phyloP scores from a whole-genome alignment of 768 basidiomycete species.

The Lyophyllum semitale region DNA sequence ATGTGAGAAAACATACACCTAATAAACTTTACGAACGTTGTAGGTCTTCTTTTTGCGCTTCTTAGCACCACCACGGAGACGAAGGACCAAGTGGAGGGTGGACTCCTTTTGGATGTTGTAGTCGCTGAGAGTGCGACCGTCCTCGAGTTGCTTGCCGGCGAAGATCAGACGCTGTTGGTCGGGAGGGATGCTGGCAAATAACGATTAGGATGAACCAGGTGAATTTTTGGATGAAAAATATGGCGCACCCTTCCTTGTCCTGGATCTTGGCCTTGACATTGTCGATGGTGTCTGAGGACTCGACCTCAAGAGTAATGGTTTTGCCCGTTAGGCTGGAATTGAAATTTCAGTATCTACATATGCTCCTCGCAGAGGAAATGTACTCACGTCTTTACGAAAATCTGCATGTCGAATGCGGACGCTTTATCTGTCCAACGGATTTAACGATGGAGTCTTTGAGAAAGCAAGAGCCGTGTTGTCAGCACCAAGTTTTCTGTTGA shows the following conservation, averaged over 20 bases:
- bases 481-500: conserved; percentile 18
- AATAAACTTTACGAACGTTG: conserved; percentile 59
- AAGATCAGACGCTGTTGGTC: conserved; percentile 99
- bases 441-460: conserved; percentile 93
- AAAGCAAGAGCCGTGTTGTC: conserved; percentile 61
- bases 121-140: conserved; percentile 93
- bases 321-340: conserved; percentile 89
- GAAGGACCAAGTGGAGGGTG: conserved; percentile 94
- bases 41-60: conserved; percentile 99
- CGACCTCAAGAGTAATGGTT: conserved; percentile 98
- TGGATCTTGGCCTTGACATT: conserved; percentile 98
- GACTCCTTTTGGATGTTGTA: conserved; percentile 99
- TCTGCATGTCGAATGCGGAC: conserved; percentile 81
- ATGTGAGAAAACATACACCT: background rate
- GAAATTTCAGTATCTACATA: background rate
- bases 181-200: conserved; percentile 69
- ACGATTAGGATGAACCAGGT: background rate
- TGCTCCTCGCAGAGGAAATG: background rate
- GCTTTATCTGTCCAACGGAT: conserved; percentile 89
- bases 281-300: conserved; percentile 96
- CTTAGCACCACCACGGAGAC: conserved; percentile 99
- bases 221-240: background rate
- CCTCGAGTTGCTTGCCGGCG: conserved; percentile 99
- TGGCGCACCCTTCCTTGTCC: conserved; percentile 89
- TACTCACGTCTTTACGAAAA: conserved; percentile 94